These are phyloP conservation scores for Rhodosporidiobolus sp. DNA, from an alignment of 768 basidiomycete genomes.

Conservation along the genomic window DNA sequence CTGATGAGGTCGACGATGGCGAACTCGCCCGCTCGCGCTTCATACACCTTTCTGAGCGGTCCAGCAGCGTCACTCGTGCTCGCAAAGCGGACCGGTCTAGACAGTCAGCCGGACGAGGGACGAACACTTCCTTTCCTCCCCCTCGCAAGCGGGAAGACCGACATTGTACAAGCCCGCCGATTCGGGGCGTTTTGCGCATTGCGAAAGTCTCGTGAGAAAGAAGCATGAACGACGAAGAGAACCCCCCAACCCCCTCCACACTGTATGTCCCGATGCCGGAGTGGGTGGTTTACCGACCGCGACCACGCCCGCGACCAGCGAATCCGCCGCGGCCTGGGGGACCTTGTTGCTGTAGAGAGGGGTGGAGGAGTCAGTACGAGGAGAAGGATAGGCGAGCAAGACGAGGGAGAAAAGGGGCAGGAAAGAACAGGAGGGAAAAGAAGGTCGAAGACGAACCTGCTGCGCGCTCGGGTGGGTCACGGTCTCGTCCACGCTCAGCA, in stretches of 20 bases:
- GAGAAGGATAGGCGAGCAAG: background rate
- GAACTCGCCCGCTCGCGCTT: no score
- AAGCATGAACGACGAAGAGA: no score
- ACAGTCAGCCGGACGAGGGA: no score
- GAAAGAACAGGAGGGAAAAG: background rate
- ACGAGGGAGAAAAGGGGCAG: background rate
- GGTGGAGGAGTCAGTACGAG: background rate
- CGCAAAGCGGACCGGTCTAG: no score
- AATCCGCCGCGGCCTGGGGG: slow-evolving; percentile 24
- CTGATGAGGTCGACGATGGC: background rate
- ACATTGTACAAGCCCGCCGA: no score
- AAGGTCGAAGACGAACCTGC: slow-evolving; percentile 10
- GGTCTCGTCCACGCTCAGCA: slow-evolving; percentile 95
- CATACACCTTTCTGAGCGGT: no score
- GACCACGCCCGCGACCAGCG: slow-evolving; percentile 26
- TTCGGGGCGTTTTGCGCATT: background rate
- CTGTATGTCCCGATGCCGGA: no score
- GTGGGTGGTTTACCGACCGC: slow-evolving; percentile 2
- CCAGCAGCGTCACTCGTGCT: no score
- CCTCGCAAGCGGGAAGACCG: no score
- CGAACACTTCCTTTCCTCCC: no score
- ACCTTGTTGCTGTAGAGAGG: slow-evolving; percentile 16
- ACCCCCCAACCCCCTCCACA: no score
- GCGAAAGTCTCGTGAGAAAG: background rate
- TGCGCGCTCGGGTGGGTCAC: slow-evolving; percentile 68